Evolutionary conservation across 257 asterid genomes (phyloP).

Genomic region (Verbascum thapsus): DNA sequence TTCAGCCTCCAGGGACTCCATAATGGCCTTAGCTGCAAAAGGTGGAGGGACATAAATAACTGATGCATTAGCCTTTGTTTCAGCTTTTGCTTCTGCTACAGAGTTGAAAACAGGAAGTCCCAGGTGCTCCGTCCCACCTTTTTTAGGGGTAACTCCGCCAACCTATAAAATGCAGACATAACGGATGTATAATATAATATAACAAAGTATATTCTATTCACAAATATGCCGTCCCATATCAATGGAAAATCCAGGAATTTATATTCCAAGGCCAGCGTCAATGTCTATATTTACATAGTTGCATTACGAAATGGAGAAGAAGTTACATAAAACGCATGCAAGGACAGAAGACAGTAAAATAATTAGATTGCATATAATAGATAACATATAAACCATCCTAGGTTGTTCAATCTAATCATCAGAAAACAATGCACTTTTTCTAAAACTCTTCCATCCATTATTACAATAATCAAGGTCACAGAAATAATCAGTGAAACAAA

Average conservation of each 20-base stretch:
- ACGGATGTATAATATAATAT: not conserved
- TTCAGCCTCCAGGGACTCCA: constrained; percentile 93
- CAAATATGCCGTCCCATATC: not conserved
- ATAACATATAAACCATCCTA: not conserved
- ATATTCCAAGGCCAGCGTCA: not conserved
- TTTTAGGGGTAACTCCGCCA: constrained; percentile 94
- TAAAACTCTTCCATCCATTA: not conserved
- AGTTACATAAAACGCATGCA: not conserved
- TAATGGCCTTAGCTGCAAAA: constrained; percentile 84
- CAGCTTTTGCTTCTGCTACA: constrained; percentile 93
- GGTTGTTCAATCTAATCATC: not conserved
- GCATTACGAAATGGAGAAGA: not conserved
- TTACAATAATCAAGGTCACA: too few relatives aligned
- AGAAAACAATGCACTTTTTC: not conserved
- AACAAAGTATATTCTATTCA: not conserved
- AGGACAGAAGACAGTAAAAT: not conserved
- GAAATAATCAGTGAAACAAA: too few relatives aligned
- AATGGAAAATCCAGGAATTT: constrained; percentile 17
- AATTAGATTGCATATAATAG: not conserved
- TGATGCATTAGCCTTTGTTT: constrained; percentile 88
- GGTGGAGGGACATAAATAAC: constrained; percentile 96
- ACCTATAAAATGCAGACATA: constrained; percentile 52
- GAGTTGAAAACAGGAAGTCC: constrained; percentile 93
- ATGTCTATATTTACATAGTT: not conserved
- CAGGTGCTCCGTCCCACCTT: constrained; percentile 96